These are phyloP conservation scores for Podaxis mareebaensis DNA, from an alignment of 768 basidiomycete species.

Conservation along the genomic window DNA sequence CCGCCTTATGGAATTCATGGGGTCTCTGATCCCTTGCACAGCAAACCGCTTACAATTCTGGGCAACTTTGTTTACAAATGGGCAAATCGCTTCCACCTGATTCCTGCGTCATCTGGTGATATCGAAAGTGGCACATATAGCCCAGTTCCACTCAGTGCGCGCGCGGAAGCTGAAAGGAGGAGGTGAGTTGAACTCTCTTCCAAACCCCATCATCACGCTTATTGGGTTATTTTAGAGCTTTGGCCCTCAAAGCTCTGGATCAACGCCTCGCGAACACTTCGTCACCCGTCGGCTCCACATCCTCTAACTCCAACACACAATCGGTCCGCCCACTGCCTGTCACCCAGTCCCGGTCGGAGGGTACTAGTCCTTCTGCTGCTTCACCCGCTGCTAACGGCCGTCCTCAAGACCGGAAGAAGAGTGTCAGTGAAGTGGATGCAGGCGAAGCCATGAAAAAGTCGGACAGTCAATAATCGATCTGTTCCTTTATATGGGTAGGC, in stretches of 20 bases:
- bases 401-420: conserved; percentile 28
- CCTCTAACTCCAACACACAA: conserved; percentile 31
- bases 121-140: conserved; percentile 72
- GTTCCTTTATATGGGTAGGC: background rate
- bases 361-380: conserved; percentile 26
- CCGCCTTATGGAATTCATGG: background rate
- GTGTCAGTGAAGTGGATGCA: conserved; percentile 34
- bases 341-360: conserved; percentile 34
- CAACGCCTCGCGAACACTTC: conserved; percentile 79
- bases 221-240: conserved; percentile 55
- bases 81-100: conserved; percentile 70
- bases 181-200: conserved; percentile 50
- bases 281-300: conserved; percentile 39
- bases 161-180: conserved; percentile 95
- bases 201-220: conserved; percentile 15
- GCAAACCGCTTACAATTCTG: conserved; percentile 68
- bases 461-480: conserved; percentile 30
- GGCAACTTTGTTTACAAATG: conserved; percentile 69
- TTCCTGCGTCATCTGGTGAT: conserved; percentile 65
- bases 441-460: conserved; percentile 33
- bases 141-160: conserved; percentile 81
- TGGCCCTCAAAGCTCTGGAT: conserved; percentile 96
- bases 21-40: conserved; percentile 29
- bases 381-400: conserved; percentile 23
- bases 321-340: conserved; percentile 29